phyloP scores from a whole-genome alignment of 495 filamentous ascomycete genomes.

The Acidiella bohemica region DNA sequence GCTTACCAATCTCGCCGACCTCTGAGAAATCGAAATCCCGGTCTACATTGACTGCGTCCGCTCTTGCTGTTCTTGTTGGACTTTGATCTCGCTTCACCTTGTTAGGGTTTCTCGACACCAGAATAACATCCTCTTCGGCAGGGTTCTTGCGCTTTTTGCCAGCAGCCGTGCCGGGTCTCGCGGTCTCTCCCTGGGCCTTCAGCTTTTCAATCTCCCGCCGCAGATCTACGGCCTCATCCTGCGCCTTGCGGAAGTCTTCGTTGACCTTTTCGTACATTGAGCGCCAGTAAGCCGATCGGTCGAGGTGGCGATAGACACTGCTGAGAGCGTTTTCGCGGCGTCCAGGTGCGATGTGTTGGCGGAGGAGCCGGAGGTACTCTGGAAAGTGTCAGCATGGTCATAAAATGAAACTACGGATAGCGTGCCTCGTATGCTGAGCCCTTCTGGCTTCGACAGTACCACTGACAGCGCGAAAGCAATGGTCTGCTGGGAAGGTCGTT shows the following conservation, averaged over 20 bases:
- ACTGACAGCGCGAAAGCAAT: slow-evolving; percentile 20
- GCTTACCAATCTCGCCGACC: slow-evolving; percentile 13
- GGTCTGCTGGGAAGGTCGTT: slow-evolving; percentile 6
- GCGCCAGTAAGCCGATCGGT: slow-evolving; percentile 19
- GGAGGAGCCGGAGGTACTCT: slow-evolving; percentile 20
- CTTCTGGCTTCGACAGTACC: slow-evolving; percentile 14
- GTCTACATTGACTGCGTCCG: neutral
- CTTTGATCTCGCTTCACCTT: slow-evolving; percentile 3
- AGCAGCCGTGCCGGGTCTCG: neutral
- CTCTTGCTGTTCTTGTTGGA: neutral
- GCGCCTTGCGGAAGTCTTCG: neutral
- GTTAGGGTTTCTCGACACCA: slow-evolving; percentile 10
- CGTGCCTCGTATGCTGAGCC: slow-evolving; percentile 11
- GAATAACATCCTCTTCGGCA: slow-evolving; percentile 13
- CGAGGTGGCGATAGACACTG: slow-evolving; percentile 16
- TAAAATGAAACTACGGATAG: neutral
- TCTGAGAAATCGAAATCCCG: slow-evolving; percentile 9
- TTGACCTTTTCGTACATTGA: slow-evolving; percentile 5
- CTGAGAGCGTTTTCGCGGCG: slow-evolving; percentile 12
- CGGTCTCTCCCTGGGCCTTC: slow-evolving; percentile 5
- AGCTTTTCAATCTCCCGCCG: slow-evolving; percentile 9
- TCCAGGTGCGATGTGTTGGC: slow-evolving; percentile 17
- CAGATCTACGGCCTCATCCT: slow-evolving; percentile 9
- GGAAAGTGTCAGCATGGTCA: neutral
- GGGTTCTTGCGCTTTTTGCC: slow-evolving; percentile 14